Evolutionary conservation across 306 rosid genomes (phyloP).

Genomic region (Castanopsis chinensis): DNA sequence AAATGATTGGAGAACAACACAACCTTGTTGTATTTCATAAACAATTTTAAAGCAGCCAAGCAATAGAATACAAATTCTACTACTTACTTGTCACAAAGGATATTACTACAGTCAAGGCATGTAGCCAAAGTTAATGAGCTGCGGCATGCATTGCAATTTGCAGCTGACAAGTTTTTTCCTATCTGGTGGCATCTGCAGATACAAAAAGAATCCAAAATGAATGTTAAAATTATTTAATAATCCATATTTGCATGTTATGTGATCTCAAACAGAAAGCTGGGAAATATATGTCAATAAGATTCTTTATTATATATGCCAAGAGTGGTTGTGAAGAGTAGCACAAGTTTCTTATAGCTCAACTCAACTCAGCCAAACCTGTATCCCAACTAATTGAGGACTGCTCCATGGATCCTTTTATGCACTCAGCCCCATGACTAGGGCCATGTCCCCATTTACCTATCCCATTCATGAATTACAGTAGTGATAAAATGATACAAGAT

Average conservation of each 20-base stretch:
- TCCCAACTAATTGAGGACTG: background rate
- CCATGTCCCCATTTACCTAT: no score
- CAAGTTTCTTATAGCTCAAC: background rate
- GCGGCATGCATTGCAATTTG: slow-evolving; percentile 62
- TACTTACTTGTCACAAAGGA: slow-evolving; percentile 79
- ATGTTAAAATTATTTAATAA: slow-evolving; percentile 3
- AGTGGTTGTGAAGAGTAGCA: background rate
- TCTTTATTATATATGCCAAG: background rate
- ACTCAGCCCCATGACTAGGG: no score
- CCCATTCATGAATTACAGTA: background rate
- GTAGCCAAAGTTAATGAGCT: slow-evolving; percentile 65
- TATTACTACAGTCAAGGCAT: slow-evolving; percentile 69
- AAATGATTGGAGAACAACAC: background rate
- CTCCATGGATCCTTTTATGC: background rate
- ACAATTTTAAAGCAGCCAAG: background rate
- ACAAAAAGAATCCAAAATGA: slow-evolving; percentile 11
- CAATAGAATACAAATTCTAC: slow-evolving; percentile 13
- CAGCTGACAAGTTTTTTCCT: slow-evolving; percentile 47
- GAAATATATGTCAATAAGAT: background rate
- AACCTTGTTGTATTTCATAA: background rate
- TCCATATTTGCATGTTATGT: slow-evolving; percentile 12
- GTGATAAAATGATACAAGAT: background rate
- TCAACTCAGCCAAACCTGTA: background rate
- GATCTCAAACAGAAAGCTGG: slow-evolving; percentile 10
- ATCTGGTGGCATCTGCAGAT: slow-evolving; percentile 74